Evolutionary conservation across 192 early-diverging fungal genomes (phyloP).

Genomic region (Chytriomyces sp.): DNA sequence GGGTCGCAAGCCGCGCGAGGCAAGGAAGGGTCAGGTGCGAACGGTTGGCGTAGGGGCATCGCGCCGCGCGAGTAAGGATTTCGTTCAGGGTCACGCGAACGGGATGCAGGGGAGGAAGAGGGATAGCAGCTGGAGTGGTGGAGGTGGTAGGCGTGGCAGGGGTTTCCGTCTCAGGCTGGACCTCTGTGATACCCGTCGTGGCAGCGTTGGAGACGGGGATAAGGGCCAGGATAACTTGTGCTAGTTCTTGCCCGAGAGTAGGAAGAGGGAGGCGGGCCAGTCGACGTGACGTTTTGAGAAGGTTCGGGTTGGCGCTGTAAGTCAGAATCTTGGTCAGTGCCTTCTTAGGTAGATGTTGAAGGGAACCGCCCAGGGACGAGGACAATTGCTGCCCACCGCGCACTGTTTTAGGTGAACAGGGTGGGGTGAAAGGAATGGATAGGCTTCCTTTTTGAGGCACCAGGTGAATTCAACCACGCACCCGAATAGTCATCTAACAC

Average conservation of each 20-base stretch:
- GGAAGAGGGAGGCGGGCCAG: conserved; percentile 25
- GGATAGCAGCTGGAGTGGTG: background rate
- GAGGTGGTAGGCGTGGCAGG: background rate
- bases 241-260: conserved; percentile 25
- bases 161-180: background rate
- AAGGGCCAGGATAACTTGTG: conserved; percentile 11
- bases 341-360: conserved; percentile 20
- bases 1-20: conserved; percentile 11
- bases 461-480: too few relatives aligned
- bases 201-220: background rate
- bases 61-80: conserved; percentile 25
- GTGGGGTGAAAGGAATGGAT: background rate
- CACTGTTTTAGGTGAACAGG: background rate
- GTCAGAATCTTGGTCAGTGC: conserved; percentile 31
- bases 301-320: conserved; percentile 25
- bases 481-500: conserved; percentile 13
- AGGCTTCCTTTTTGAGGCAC: too few relatives aligned
- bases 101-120: background rate
- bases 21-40: conserved; percentile 19
- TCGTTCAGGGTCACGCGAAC: background rate
- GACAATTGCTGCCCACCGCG: background rate
- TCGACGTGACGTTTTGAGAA: conserved; percentile 30
- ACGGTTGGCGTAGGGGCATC: conserved; percentile 17
- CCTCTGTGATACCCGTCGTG: background rate
- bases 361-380: background rate